A percentile compares a stretch with the other conserved stretches of the same genome.
phyloP scores from a whole-genome alignment of 257 asterid genomes.

The Datura wrightii region DNA sequence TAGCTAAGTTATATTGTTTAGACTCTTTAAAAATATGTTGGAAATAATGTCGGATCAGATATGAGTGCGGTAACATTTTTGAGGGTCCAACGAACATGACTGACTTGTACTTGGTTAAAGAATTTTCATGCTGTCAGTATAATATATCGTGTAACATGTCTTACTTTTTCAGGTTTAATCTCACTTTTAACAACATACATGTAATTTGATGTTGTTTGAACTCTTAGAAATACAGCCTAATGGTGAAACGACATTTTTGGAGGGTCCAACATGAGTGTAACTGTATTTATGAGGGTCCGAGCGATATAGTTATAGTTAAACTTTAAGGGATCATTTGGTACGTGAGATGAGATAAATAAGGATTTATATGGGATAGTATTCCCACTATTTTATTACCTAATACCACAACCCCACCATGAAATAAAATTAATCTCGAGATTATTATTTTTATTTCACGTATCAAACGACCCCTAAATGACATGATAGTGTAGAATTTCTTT shows the following conservation, averaged over 20 bases:
- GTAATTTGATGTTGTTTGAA: background rate
- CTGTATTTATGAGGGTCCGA: rapidly evolving
- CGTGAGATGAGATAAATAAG: background rate
- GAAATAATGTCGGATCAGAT: background rate
- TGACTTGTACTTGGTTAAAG: background rate
- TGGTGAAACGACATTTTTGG: no score
- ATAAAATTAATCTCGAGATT: no score
- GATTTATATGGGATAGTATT: no score
- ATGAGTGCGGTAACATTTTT: background rate
- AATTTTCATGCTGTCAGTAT: background rate
- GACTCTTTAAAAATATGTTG: no score
- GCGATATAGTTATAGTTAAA: background rate
- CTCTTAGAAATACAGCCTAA: background rate
- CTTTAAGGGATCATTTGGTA: background rate
- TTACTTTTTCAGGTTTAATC: background rate
- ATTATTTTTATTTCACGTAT: no score
- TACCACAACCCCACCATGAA: no score
- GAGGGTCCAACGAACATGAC: background rate
- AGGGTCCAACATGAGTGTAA: background rate
- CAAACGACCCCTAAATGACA: background rate
- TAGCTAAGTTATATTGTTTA: no score
- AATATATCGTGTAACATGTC: background rate
- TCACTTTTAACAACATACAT: background rate
- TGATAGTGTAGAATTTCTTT: background rate
- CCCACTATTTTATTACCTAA: no score